Percentiles rank a stretch among this genome's conserved stretches.
These are phyloP conservation scores for Dryas drummondii DNA, from an alignment of 306 rosid species.

Conservation along the genomic window DNA sequence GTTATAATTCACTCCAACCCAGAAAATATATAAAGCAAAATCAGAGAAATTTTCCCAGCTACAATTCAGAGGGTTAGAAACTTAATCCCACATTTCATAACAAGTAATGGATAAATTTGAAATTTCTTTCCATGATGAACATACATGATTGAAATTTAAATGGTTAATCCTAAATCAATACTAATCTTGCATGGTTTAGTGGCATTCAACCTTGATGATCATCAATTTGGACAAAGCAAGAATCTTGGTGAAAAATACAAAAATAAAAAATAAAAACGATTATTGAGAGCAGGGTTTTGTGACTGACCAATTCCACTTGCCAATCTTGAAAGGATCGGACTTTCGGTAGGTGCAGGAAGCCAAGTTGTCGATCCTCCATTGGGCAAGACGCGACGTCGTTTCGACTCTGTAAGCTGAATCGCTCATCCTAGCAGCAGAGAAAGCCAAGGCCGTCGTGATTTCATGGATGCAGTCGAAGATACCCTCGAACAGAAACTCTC, in stretches of 20 bases:
- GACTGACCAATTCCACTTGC: slow-evolving; percentile 89
- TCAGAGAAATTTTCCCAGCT: slow-evolving; percentile 11
- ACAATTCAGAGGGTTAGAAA: slow-evolving; percentile 5
- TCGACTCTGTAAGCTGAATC: slow-evolving; percentile 90
- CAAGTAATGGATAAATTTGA: no score
- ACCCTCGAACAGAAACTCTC: slow-evolving; percentile 75
- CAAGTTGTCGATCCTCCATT: slow-evolving; percentile 94
- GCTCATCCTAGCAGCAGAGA: slow-evolving; percentile 73
- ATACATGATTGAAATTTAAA: no score
- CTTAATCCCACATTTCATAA: not conserved
- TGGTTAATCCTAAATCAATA: not conserved
- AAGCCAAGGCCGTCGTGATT: slow-evolving; percentile 72
- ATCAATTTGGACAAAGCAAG: not conserved
- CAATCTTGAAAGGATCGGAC: slow-evolving; percentile 96
- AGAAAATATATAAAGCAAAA: not conserved
- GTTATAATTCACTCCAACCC: not conserved
- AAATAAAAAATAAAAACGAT: not conserved
- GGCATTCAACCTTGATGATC: not conserved
- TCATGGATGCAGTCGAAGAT: slow-evolving; percentile 96
- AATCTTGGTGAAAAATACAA: not conserved
- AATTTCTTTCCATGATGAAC: no score
- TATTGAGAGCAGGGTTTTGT: not conserved
- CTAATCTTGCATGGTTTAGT: not conserved
- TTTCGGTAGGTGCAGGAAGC: slow-evolving; percentile 93
- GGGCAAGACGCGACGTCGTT: slow-evolving; percentile 92